Evolutionary conservation across 495 filamentous ascomycete genomes (phyloP), one percentile per base, ranked within the genome.

Genomic region (Saxophila tyrrhenica): DNA sequence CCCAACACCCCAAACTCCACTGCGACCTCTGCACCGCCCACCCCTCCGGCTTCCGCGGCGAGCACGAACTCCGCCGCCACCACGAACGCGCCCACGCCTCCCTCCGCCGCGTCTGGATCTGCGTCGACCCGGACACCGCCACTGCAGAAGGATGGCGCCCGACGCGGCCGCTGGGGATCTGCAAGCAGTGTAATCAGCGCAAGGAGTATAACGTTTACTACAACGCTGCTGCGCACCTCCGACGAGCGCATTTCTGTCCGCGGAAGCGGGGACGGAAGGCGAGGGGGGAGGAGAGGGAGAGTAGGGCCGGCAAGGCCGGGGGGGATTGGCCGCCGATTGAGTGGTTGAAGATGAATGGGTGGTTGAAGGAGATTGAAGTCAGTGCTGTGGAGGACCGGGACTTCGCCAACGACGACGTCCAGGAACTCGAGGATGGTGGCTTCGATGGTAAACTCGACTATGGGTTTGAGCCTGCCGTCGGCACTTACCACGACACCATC

Each of bases 191-290:
- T 57, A 76, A 76, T 10, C 78, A 77, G 22, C 70, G 75, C 47
- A 96, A 95, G 71, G 75, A 73, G 52, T 98, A 98, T 62, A 85
- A 84, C 2, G 87, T 85, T 21, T 94, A 98, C 68, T 96, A 98
- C 65, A 98, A 98, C 60, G 91, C 91, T 1, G 88, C 90, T 1
- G 91, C 90, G 0, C 92, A 96, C 65, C 76, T 98, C 15, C 80
- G 90, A 19, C 81, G 92, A 19, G 86, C 86, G 16, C 92, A 98
- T 65, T 98, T 96, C 74, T 77, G 81, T 54, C 80, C 79, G 0
- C 75, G 76, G 44, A 76, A 78, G 57, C 73, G 75, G n/a, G 77
- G 75, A 2, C 68, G 74, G 2, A 71, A 72, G 49, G 71, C 75
- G 8, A 78, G 77, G 42, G 71, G 72, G n/a, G 78, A 78, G 60